Evolutionary conservation across 306 rosid genomes (phyloP), one percentile per base, ranked within the genome.

Genomic region (Dryas drummondii): DNA sequence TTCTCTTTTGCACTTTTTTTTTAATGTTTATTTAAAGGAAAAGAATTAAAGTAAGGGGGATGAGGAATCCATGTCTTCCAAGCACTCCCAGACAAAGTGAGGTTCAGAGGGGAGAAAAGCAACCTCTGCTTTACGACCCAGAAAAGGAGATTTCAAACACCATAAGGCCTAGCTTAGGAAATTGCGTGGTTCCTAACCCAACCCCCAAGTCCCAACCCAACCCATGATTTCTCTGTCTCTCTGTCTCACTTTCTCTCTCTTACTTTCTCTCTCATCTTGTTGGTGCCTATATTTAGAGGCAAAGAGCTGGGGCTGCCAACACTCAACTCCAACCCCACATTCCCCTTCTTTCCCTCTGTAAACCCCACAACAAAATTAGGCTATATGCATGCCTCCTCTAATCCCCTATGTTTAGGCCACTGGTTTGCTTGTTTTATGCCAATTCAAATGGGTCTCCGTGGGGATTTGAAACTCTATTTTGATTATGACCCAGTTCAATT

Each of bases 101-200:
- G 90, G 49, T 91, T 88, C 96, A 85, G 97, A 85, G 86, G 81
- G 71, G 76, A 87, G 91, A 88, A 91, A 91, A 88, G 96, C 88
- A 89, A 78, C 77, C 81, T 71, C 84, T 71, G 87, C 99, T 92
- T 94, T 92, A 87, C 83, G 90, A 94, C 92, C 87, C 91, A 90
- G 97, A 92, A 92, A 94, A 90, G 91, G 93, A 92, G 93, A 76
- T 87, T 92, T 92, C 97, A 92, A 90, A 90, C 90, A 82, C 83
- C 87, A 54, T 83, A 83, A 84, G 90, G 76, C 84, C 84, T 86
- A 75, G 88, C 97, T 87, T 88, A 83, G 94, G 98, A 90, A 94
- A 88, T 91, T 87, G 93, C 94, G 88, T 91, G 94, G 89, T 87
- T 77, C 82, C 50, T 84, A 88, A 76, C 86, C 90, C 87, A 17